A percentile compares a stretch with the other conserved stretches of the same genome.
phyloP scores from a whole-genome alignment of 257 asterid species.

The Fraxinus excelsior region DNA sequence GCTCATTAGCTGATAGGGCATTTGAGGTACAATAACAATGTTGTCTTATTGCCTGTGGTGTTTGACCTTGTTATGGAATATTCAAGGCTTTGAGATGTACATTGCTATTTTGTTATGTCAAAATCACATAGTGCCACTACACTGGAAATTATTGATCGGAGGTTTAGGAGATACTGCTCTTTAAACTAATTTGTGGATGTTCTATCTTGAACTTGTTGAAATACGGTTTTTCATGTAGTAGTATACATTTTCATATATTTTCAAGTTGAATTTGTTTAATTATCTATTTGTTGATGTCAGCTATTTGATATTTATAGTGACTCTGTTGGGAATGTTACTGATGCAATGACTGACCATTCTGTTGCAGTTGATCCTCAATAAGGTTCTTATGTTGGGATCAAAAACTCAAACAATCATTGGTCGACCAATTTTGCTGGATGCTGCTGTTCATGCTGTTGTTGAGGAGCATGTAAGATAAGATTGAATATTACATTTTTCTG shows the following conservation, averaged over 20 bases:
- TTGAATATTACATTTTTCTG: conserved; percentile 8
- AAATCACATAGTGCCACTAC: background rate
- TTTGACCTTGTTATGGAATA: background rate
- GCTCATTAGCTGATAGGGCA: background rate
- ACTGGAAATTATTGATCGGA: background rate
- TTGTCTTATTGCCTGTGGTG: background rate
- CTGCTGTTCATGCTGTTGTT: conserved; percentile 92
- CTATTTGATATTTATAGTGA: background rate
- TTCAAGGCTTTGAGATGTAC: background rate
- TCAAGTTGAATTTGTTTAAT: background rate
- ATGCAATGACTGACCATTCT: conserved; percentile 19
- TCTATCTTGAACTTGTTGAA: too few species aligned
- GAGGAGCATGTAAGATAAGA: conserved; percentile 89
- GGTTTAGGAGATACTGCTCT: background rate
- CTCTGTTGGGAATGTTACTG: conserved; percentile 17
- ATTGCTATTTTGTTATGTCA: too few species aligned
- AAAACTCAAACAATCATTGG: conserved; percentile 77
- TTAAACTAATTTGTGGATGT: too few species aligned
- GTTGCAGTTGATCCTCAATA: conserved; percentile 73
- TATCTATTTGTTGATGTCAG: conserved; percentile 4
- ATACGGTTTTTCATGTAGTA: background rate
- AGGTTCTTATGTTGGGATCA: conserved; percentile 90
- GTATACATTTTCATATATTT: conserved; percentile 6
- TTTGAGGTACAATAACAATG: background rate
- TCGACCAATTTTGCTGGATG: conserved; percentile 87